phyloP scores from a whole-genome alignment of 148 eudicot species.

The Rhododendron simsii region DNA sequence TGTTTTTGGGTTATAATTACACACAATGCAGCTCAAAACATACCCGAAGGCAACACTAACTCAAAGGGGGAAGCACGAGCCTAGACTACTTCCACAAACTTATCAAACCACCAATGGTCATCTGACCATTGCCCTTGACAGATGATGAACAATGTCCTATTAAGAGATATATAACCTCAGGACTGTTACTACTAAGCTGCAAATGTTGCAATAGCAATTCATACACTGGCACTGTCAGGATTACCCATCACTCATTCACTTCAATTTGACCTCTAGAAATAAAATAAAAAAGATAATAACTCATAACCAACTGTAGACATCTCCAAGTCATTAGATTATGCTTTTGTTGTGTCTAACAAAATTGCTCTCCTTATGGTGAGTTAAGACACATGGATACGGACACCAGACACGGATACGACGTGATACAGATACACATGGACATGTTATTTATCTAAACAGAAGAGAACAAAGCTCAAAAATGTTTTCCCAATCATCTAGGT shows the following conservation, averaged over 20 bases:
- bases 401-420: not conserved
- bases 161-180: not conserved
- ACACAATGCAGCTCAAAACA: not conserved
- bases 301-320: not conserved
- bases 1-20: not conserved
- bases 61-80: not conserved
- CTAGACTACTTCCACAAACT: not conserved
- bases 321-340: not conserved
- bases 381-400: not conserved
- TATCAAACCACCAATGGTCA: not conserved
- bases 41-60: not conserved
- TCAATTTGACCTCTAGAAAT: not conserved
- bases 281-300: not conserved
- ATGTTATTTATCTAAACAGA: not conserved
- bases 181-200: not conserved
- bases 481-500: not conserved
- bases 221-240: not conserved
- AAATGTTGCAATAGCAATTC: not conserved
- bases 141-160: not conserved
- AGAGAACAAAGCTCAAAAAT: not conserved
- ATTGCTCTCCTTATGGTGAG: not conserved
- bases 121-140: not conserved
- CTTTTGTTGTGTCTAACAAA: not conserved
- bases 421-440: not conserved
- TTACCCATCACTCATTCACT: not conserved